These are phyloP conservation scores for Caloboletus inedulis DNA, from an alignment of 1,284 basidiomycete genomes.

Conservation along the genomic window DNA sequence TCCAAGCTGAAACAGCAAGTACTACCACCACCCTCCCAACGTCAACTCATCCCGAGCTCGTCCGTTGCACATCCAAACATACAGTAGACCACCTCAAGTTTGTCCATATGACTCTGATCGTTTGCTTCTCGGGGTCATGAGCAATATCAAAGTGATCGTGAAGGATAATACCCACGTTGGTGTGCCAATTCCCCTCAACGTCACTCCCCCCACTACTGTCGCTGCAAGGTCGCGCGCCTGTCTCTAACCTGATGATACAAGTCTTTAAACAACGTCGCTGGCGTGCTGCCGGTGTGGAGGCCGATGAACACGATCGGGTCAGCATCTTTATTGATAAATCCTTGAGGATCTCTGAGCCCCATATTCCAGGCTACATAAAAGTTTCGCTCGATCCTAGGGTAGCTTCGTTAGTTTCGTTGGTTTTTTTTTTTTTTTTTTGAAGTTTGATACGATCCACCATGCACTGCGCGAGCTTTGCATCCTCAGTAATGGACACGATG, in stretches of 20 bases:
- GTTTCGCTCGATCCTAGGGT: not conserved
- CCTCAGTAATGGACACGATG: not conserved
- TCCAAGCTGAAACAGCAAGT: not conserved
- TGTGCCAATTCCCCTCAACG: not conserved
- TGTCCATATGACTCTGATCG: not conserved
- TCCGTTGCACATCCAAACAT: not conserved
- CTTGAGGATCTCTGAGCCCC: not conserved
- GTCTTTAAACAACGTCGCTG: accelerated
- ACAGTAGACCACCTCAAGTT: not conserved
- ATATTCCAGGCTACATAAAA: not conserved
- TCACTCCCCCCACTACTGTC: too few species aligned
- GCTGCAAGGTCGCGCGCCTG: not conserved
- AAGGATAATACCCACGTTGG: not conserved
- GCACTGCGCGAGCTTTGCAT: not conserved
- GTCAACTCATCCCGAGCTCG: not conserved
- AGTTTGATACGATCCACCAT: not conserved
- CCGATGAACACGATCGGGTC: not conserved
- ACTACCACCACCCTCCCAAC: not conserved
- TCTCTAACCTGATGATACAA: not conserved
- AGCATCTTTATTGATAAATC: not conserved
- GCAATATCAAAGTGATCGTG: not conserved
- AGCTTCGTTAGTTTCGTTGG: not conserved
- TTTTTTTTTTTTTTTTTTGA: too few species aligned
- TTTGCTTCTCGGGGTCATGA: not conserved
- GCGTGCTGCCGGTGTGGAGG: not conserved